phyloP scores from a whole-genome alignment of 208 protist genomes.

The Crithidia thermophila region DNA sequence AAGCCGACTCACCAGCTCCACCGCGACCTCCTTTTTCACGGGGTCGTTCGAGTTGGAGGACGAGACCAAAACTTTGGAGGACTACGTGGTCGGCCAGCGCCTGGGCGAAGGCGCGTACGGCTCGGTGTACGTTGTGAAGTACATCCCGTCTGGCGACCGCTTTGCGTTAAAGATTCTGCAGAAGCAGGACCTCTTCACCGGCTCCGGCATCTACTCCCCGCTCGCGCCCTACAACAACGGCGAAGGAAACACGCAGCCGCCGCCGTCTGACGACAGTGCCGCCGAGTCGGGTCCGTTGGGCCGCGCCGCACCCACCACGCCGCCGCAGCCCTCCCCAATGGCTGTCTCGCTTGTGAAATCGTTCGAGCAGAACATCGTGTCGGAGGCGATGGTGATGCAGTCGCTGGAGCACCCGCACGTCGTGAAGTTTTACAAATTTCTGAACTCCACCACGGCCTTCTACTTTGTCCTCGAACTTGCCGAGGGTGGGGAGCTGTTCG shows the following conservation, averaged over 20 bases:
- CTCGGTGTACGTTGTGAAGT: constrained; percentile 85
- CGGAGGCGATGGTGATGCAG: constrained; percentile 91
- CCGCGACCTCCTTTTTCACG: constrained; percentile 66
- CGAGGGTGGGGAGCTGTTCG: constrained; percentile 94
- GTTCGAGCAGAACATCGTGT: constrained; percentile 70
- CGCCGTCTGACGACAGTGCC: background rate
- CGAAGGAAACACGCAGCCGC: background rate
- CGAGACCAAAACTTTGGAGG: constrained; percentile 68
- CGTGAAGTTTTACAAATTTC: constrained; percentile 88
- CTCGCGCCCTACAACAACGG: background rate
- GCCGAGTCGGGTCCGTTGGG: constrained; percentile 15
- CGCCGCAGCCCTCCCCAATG: background rate
- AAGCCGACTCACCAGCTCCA: constrained; percentile 19
- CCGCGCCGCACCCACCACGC: background rate
- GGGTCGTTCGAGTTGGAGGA: constrained; percentile 65
- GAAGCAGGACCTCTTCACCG: constrained; percentile 66
- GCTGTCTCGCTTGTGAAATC: constrained; percentile 30
- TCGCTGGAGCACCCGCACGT: constrained; percentile 90
- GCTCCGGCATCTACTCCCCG: constrained; percentile 12
- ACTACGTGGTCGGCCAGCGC: constrained; percentile 78
- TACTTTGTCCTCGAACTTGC: constrained; percentile 93
- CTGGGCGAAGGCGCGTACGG: constrained; percentile 90
- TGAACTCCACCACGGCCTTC: constrained; percentile 82
- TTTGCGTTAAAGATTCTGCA: constrained; percentile 91
- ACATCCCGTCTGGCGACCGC: constrained; percentile 73